Evolutionary conservation across 495 filamentous ascomycete genomes (phyloP).

Genomic region (Penicillium waksmanii): DNA sequence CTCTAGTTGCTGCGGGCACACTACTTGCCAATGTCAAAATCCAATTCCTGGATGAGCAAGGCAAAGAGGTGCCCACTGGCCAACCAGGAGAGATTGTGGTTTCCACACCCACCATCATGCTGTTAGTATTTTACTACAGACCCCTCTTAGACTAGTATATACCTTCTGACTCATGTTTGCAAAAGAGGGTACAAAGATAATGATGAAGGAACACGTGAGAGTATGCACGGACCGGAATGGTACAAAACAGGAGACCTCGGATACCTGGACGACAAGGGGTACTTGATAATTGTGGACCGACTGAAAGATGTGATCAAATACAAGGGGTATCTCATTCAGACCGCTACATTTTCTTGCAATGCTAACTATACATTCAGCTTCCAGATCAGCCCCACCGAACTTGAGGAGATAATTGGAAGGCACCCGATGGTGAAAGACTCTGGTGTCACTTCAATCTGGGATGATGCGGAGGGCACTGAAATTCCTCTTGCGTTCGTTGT

Average conservation of each 20-base stretch:
- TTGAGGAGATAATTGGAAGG: conserved; percentile 32
- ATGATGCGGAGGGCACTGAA: conserved; percentile 65
- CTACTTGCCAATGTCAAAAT: conserved; percentile 17
- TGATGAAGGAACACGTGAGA: not conserved
- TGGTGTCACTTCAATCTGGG: conserved; percentile 50
- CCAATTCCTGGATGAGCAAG: conserved; percentile 12
- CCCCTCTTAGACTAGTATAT: not conserved
- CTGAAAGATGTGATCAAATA: conserved; percentile 45
- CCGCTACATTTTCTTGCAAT: not conserved
- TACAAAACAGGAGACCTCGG: conserved; percentile 61
- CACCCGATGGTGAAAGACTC: conserved; percentile 31
- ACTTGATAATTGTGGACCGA: conserved; percentile 39
- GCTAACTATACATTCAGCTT: conserved; percentile 28
- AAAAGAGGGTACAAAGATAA: conserved; percentile 15
- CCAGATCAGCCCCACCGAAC: conserved; percentile 36
- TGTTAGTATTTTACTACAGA: conserved; percentile 4
- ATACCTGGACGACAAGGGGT: conserved; percentile 42
- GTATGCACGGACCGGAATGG: conserved; percentile 36
- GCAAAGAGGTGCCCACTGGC: conserved; percentile 12
- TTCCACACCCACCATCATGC: conserved; percentile 15
- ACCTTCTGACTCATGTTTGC: not conserved
- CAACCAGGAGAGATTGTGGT: conserved; percentile 16
- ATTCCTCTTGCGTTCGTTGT: conserved; percentile 72
- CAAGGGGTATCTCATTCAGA: conserved; percentile 28
- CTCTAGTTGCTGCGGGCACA: conserved; percentile 15